phyloP scores from a whole-genome alignment of 2,329 filamentous ascomycete genomes.

The Fonsecaea pedrosoi region DNA sequence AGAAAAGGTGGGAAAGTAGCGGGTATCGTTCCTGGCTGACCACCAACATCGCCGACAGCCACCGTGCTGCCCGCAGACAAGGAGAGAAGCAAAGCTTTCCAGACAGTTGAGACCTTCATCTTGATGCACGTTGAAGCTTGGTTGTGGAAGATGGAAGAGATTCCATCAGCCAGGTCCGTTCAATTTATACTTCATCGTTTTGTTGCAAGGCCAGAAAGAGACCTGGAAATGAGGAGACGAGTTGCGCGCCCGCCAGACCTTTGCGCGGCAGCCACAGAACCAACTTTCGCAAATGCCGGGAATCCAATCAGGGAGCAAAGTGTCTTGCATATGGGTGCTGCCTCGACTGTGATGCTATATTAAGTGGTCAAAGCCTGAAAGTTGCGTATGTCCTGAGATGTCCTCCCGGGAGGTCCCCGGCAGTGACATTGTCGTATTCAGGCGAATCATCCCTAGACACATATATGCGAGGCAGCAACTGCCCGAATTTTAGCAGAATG shows the following conservation, averaged over 20 bases:
- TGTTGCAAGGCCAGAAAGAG: background rate
- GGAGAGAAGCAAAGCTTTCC: background rate
- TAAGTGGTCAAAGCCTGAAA: constrained; percentile 1
- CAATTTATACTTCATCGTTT: background rate
- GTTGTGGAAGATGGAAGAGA: background rate
- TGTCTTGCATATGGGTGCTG: background rate
- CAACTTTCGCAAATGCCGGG: background rate
- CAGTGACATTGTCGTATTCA: background rate
- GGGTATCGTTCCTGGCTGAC: background rate
- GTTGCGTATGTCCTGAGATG: background rate
- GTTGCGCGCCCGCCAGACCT: background rate
- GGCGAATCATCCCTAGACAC: background rate
- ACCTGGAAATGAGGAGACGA: background rate
- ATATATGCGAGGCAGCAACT: background rate
- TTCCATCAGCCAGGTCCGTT: background rate
- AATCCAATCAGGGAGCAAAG: background rate
- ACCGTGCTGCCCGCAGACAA: background rate
- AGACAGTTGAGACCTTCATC: background rate
- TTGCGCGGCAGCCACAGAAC: background rate
- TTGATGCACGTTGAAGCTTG: background rate
- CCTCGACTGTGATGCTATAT: background rate
- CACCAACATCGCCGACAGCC: background rate
- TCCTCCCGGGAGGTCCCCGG: background rate
- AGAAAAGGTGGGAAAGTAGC: constrained; percentile 5
- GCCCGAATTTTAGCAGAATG: background rate